Evolutionary conservation across 1,139 yeast genomes (phyloP).

Genomic region (Meyerozyma elateridarum): DNA sequence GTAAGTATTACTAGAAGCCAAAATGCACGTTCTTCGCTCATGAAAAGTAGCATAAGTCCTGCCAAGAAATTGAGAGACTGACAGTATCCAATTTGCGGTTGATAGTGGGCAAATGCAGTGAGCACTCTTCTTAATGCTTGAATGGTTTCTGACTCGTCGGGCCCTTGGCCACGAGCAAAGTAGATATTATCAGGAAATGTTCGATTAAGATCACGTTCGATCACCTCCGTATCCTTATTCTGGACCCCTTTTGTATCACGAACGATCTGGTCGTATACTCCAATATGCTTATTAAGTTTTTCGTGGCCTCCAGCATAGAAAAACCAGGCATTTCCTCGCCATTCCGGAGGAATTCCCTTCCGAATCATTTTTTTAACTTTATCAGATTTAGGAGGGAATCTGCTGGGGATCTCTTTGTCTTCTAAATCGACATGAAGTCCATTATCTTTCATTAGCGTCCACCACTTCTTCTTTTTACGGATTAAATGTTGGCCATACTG

Average conservation of each 20-base stretch:
- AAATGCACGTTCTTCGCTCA: constrained; percentile 85
- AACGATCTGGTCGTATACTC: constrained; percentile 67
- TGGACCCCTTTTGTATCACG: constrained; percentile 46
- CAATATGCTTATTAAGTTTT: constrained; percentile 59
- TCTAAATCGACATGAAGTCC: constrained; percentile 49
- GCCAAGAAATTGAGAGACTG: constrained; percentile 91
- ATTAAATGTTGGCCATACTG: constrained; percentile 59
- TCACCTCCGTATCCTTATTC: constrained; percentile 80
- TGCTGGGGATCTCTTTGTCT: constrained; percentile 28
- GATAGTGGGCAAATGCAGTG: constrained; percentile 78
- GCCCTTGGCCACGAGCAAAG: constrained; percentile 29
- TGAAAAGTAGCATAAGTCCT: constrained; percentile 72
- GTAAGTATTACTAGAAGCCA: constrained; percentile 96
- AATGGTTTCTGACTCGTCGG: constrained; percentile 59
- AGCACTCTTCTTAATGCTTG: constrained; percentile 74
- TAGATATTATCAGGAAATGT: constrained; percentile 91
- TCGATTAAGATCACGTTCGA: constrained; percentile 86
- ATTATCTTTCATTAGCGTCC: constrained; percentile 52
- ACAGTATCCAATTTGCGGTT: constrained; percentile 91
- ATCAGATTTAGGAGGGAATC: constrained; percentile 83
- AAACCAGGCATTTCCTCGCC: constrained; percentile 98
- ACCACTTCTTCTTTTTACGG: constrained; percentile 76
- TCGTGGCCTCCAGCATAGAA: constrained; percentile 92
- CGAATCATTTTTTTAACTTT: constrained; percentile 79
- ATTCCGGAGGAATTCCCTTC: constrained; percentile 92